phyloP scores from a whole-genome alignment of 2,329 filamentous ascomycete genomes.

The Seiridium unicorne region DNA sequence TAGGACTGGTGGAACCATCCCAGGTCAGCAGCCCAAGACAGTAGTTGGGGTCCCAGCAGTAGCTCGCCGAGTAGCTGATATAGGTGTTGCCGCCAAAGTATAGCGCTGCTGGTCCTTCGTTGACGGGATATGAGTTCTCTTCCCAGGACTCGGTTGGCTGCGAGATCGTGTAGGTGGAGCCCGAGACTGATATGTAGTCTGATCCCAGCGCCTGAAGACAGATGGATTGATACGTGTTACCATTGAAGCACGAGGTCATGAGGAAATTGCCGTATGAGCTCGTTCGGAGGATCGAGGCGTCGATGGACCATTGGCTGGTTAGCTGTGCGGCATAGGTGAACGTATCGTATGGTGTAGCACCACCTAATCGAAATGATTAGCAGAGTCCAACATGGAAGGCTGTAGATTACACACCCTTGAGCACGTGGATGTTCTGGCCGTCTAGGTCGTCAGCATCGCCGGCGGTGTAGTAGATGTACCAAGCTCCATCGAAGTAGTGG shows the following conservation, averaged over 20 bases:
- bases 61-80: slow-evolving; percentile 52
- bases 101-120: slow-evolving; percentile 53
- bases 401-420: slow-evolving; percentile 37
- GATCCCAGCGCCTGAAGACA: slow-evolving; percentile 38
- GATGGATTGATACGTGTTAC: slow-evolving; percentile 33
- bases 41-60: slow-evolving; percentile 56
- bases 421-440: slow-evolving; percentile 49
- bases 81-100: slow-evolving; percentile 53
- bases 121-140: slow-evolving; percentile 44
- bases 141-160: slow-evolving; percentile 52
- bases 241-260: slow-evolving; percentile 51
- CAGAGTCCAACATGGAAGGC: not conserved
- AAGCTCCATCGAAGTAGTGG: slow-evolving; percentile 44
- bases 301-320: slow-evolving; percentile 49
- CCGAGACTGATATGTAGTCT: slow-evolving; percentile 38
- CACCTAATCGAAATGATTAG: slow-evolving; percentile 33
- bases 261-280: slow-evolving; percentile 47
- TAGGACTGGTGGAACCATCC: slow-evolving; percentile 48
- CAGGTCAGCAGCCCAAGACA: slow-evolving; percentile 52
- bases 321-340: slow-evolving; percentile 49
- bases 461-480: slow-evolving; percentile 54
- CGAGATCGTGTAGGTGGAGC: slow-evolving; percentile 46
- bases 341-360: slow-evolving; percentile 47
- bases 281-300: slow-evolving; percentile 51
- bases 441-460: slow-evolving; percentile 40